Evolutionary conservation across 768 basidiomycete species (phyloP).

Genomic region (Lentinus tigrinus): DNA sequence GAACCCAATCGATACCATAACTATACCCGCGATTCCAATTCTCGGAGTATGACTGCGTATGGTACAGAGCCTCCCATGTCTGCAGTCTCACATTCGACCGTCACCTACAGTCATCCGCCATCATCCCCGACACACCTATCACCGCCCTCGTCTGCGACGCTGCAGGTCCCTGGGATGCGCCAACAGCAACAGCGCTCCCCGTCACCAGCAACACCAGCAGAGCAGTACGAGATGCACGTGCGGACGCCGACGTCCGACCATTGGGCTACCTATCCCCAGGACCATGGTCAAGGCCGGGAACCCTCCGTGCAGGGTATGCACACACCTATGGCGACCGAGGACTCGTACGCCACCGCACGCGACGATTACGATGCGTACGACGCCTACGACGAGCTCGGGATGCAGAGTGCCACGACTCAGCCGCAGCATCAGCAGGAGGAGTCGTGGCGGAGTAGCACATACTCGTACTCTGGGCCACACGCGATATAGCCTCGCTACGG

Average conservation of each 20-base stretch:
- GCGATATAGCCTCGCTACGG: slow-evolving; percentile 14
- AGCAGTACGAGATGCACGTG: slow-evolving; percentile 41
- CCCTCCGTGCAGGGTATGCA: neutral
- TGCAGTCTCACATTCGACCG: slow-evolving; percentile 19
- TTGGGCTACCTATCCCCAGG: slow-evolving; percentile 3
- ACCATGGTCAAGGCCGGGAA: no score
- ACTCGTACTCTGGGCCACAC: slow-evolving; percentile 18
- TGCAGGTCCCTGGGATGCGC: slow-evolving; percentile 28
- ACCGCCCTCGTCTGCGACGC: slow-evolving; percentile 18
- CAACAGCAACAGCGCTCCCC: slow-evolving; percentile 33
- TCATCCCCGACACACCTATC: slow-evolving; percentile 12
- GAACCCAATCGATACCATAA: slow-evolving; percentile 30
- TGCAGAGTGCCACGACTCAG: neutral
- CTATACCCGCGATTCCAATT: slow-evolving; percentile 27
- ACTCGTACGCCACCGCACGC: slow-evolving; percentile 15
- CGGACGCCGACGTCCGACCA: slow-evolving; percentile 27
- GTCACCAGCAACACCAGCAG: slow-evolving; percentile 11
- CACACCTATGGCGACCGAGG: slow-evolving; percentile 17
- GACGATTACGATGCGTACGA: slow-evolving; percentile 2
- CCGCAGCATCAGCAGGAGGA: slow-evolving; percentile 12
- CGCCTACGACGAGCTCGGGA: neutral
- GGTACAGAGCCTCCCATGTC: slow-evolving; percentile 24
- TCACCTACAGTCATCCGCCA: slow-evolving; percentile 6
- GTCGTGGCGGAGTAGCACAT: slow-evolving; percentile 18
- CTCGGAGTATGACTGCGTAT: slow-evolving; percentile 7